Evolutionary conservation across 1,284 basidiomycete species (phyloP).

Genomic region (Ceratobasidium sp.): DNA sequence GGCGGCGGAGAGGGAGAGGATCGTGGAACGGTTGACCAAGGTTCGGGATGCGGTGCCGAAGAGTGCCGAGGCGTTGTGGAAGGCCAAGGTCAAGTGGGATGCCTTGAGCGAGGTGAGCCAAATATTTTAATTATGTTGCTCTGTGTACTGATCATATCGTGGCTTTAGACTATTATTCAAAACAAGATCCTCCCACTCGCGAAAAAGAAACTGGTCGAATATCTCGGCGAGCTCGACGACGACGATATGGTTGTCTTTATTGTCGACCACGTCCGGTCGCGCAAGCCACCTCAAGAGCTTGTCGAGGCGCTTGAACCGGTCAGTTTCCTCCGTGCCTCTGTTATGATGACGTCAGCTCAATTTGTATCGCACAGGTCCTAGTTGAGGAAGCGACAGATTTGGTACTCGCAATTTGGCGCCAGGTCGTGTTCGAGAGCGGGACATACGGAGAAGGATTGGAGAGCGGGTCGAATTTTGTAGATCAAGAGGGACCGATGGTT

Average conservation of each 20-base stretch:
- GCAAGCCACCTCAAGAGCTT: constrained; percentile 83
- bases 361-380: constrained; percentile 73
- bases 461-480: constrained; percentile 82
- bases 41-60: constrained; percentile 77
- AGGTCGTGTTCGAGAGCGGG: constrained; percentile 92
- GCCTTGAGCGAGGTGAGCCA: constrained; percentile 85
- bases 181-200: constrained; percentile 85
- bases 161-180: constrained; percentile 75
- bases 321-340: constrained; percentile 57
- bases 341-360: constrained; percentile 9
- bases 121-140: constrained; percentile 45
- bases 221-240: constrained; percentile 88
- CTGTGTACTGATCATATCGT: constrained; percentile 1
- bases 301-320: constrained; percentile 90
- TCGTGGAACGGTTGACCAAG: constrained; percentile 75
- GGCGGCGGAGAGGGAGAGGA: constrained; percentile 76
- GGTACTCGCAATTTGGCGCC: constrained; percentile 83
- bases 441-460: constrained; percentile 85
- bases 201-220: constrained; percentile 82
- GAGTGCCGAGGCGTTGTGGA: constrained; percentile 82
- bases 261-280: constrained; percentile 87
- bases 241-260: constrained; percentile 92
- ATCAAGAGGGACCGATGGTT: constrained; percentile 54
- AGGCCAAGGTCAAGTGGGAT: constrained; percentile 86
- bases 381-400: constrained; percentile 88